Evolutionary conservation across 23 red algal species (phyloP), one percentile per base, ranked within the genome.

Genomic region (Gracilaria vermiculophylla): DNA sequence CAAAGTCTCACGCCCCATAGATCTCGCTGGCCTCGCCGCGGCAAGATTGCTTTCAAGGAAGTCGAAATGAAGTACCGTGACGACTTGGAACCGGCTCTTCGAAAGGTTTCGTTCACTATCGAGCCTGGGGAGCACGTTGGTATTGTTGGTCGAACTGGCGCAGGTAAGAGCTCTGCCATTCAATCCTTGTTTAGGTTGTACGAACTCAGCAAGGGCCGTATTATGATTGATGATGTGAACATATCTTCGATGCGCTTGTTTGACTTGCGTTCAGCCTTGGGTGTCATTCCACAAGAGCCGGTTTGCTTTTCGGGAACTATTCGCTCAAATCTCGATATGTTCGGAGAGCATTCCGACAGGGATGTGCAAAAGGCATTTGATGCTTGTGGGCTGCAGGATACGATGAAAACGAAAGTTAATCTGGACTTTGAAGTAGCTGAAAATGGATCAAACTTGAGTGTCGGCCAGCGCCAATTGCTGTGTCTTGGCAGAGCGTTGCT

Each of bases 71-170:
- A 82, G 1, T 99, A 99, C 48, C 86, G 91, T 29, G 54, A 74
- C 4, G 94, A 95, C 29, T 34, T 92, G 24, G 60, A 69, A 10
- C 89, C 80, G 19, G 92, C 91, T 2, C 57, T 99, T 33, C 44
- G 55, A 39, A 78, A 67, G 1, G 92, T 97, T 36, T 83, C 83
- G 21, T 94, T 97, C 51, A 75, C 54, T 27, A 53, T 91, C 28
- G 24, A 73, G 5, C 81, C 90, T 14, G 95, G 95, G 15, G 89
- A 94, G 62, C 90, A 90, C 27, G 62, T 97, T 5, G 95, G 95
- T 23, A 91, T 94, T 77, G 91, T 94, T 36, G 95, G 95, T n/a
- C 51, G 95, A 6, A 98, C 95, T 39, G 95, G 95, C 28, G 95
- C 95, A 13, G 95, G 95, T 20, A 98, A 98, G 74, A 85, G 76